A percentile compares a stretch with the other conserved stretches of the same genome.
These are phyloP conservation scores for Eleusine indica DNA, from an alignment of 176 grass and related monocot species.

Conservation along the genomic window DNA sequence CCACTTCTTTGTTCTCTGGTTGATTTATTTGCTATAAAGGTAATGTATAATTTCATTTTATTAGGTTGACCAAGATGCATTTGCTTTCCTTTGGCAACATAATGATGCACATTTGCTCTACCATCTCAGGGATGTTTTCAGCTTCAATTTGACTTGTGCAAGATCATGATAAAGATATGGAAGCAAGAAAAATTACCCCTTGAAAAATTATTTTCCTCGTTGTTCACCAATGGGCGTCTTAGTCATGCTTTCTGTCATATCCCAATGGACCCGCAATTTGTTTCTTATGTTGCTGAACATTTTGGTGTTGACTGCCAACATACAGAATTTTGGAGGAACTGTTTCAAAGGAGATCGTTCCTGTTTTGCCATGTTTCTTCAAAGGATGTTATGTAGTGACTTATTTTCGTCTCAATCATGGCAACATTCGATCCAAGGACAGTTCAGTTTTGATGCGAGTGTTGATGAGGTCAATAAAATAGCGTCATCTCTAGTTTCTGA, in stretches of 20 bases:
- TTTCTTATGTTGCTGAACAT: constrained; percentile 56
- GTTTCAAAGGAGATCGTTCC: constrained; percentile 57
- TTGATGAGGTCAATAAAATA: constrained; percentile 55
- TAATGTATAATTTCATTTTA: constrained; percentile 31
- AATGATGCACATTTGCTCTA: constrained; percentile 29
- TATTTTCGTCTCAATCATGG: constrained; percentile 48
- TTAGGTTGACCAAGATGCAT: constrained; percentile 13
- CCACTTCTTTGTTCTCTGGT: constrained; percentile 75
- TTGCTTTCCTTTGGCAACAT: constrained; percentile 35
- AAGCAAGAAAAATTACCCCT: constrained; percentile 57
- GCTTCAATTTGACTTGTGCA: constrained; percentile 76
- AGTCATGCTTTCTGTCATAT: constrained; percentile 71
- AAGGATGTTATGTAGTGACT: constrained; percentile 51
- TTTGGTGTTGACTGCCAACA: constrained; percentile 47
- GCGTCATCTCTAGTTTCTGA: constrained; percentile 68
- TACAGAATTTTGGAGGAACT: constrained; percentile 68
- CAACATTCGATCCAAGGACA: constrained; percentile 28
- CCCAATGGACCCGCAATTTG: constrained; percentile 59
- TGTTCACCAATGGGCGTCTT: constrained; percentile 68
- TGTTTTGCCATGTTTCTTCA: constrained; percentile 70
- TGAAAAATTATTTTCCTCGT: constrained; percentile 60
- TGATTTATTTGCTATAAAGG: constrained; percentile 87
- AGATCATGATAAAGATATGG: constrained; percentile 64
- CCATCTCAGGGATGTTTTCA: constrained; percentile 72
- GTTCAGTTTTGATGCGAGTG: constrained; percentile 42